phyloP scores from a whole-genome alignment of 768 basidiomycete genomes.

The Suillus placidus region DNA sequence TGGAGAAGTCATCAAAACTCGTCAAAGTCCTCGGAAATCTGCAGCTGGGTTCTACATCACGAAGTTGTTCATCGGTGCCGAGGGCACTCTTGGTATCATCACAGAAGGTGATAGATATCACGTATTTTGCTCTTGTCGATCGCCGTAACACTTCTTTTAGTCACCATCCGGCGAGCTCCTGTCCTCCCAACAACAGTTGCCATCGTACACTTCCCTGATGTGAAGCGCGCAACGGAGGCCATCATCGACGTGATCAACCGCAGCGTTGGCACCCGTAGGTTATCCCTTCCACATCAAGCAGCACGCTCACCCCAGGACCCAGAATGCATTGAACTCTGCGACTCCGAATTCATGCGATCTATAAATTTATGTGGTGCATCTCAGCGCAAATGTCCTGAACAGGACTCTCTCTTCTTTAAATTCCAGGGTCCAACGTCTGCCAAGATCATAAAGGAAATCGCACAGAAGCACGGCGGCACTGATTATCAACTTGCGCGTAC shows the following conservation, averaged over 20 bases:
- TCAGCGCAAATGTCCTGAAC: slow-evolving; percentile 56
- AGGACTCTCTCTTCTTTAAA: slow-evolving; percentile 84
- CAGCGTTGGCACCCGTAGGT: slow-evolving; percentile 77
- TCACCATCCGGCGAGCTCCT: slow-evolving; percentile 81
- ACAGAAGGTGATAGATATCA: slow-evolving; percentile 71
- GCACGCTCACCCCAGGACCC: not conserved
- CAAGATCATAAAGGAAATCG: slow-evolving; percentile 56
- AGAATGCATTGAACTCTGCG: slow-evolving; percentile 88
- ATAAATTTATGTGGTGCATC: slow-evolving; percentile 60
- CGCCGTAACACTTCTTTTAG: slow-evolving; percentile 36
- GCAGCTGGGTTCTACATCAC: slow-evolving; percentile 87
- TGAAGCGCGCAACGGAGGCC: slow-evolving; percentile 73
- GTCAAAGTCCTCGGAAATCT: slow-evolving; percentile 75
- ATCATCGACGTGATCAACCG: slow-evolving; percentile 71
- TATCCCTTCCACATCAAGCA: not conserved
- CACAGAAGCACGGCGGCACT: slow-evolving; percentile 65
- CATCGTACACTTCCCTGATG: slow-evolving; percentile 77
- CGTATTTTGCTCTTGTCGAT: not conserved
- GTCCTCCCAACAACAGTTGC: slow-evolving; percentile 83
- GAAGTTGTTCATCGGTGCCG: slow-evolving; percentile 85
- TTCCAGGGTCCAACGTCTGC: slow-evolving; percentile 74
- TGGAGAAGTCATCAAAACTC: slow-evolving; percentile 90
- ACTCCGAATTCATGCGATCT: slow-evolving; percentile 68
- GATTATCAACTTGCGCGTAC: slow-evolving; percentile 66
- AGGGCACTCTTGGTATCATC: slow-evolving; percentile 82